These are phyloP conservation scores for Amphirosellinia nigrospora DNA, from an alignment of 495 filamentous ascomycete species.

Conservation along the genomic window DNA sequence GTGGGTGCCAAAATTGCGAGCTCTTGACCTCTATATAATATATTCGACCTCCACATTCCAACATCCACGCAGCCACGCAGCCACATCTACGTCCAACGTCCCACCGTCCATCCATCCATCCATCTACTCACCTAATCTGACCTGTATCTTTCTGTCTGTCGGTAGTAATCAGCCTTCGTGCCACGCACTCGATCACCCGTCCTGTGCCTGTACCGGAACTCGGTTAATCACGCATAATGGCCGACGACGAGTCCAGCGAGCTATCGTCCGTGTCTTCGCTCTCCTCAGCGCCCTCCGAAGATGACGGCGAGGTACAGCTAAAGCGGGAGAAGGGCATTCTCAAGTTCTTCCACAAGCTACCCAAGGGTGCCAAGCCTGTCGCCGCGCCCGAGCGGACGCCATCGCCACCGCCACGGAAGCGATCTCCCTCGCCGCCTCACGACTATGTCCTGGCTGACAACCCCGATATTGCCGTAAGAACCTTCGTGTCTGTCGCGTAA, in stretches of 20 bases:
- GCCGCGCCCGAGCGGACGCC: conserved; percentile 46
- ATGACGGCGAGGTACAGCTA: conserved; percentile 57
- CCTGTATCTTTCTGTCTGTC: background rate
- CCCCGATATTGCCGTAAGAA: conserved; percentile 80
- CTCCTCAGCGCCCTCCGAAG: conserved; percentile 59
- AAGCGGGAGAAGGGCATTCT: conserved; percentile 58
- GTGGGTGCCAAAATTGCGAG: conserved; percentile 36
- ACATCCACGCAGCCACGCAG: conserved; percentile 27
- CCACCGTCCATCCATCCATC: conserved; percentile 27
- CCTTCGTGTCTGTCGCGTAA: conserved; percentile 37
- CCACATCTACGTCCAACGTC: conserved; percentile 19
- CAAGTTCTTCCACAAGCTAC: conserved; percentile 62
- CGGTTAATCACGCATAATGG: conserved; percentile 40
- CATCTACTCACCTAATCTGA: background rate
- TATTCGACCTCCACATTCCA: conserved; percentile 34
- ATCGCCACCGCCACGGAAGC: conserved; percentile 73
- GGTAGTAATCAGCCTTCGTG: background rate
- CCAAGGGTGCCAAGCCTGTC: conserved; percentile 42
- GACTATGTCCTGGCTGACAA: conserved; percentile 89
- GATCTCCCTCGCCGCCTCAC: conserved; percentile 84
- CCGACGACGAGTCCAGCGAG: conserved; percentile 61
- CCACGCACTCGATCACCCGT: background rate
- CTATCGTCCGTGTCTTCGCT: conserved; percentile 61
- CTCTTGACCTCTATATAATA: conserved; percentile 22
- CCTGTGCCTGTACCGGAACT: background rate